These are phyloP conservation scores for Sphaerostilbella broomeana DNA, from an alignment of 2,329 filamentous ascomycete genomes.

Conservation along the genomic window DNA sequence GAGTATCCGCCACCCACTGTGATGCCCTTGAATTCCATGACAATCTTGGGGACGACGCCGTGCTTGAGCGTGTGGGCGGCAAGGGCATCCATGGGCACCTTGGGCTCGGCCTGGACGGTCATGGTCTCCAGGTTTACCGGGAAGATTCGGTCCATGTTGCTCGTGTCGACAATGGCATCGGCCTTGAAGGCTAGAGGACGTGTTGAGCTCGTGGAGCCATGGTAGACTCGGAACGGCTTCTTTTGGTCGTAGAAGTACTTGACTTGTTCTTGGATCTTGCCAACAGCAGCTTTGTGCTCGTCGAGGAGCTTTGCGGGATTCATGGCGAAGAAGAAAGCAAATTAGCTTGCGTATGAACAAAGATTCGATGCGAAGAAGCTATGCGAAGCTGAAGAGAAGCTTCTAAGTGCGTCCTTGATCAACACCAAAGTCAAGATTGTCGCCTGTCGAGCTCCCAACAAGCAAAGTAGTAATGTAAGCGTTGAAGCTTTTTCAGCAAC, in stretches of 20 bases:
- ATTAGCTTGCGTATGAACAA: no score
- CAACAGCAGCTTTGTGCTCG: constrained; percentile 22
- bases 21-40: constrained; percentile 55
- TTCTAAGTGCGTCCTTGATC: no score
- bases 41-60: constrained; percentile 47
- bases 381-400: no score
- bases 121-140: constrained; percentile 40
- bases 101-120: constrained; percentile 50
- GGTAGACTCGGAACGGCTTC: constrained; percentile 51
- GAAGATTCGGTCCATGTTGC: constrained; percentile 46
- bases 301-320: constrained; percentile 19
- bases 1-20: constrained; percentile 53
- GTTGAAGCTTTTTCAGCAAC: no score
- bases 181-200: constrained; percentile 35
- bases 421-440: no score
- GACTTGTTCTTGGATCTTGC: constrained; percentile 22
- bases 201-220: constrained; percentile 57
- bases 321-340: no score
- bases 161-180: constrained; percentile 46
- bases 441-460: no score
- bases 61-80: constrained; percentile 44
- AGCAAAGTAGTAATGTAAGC: no score
- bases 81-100: constrained; percentile 52
- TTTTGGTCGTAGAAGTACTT: constrained; percentile 24
- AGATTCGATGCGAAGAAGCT: no score